Conservation (phyloP, 2,329 filamentous ascomycete species). For the Tolypocladium amazonense region DNA sequence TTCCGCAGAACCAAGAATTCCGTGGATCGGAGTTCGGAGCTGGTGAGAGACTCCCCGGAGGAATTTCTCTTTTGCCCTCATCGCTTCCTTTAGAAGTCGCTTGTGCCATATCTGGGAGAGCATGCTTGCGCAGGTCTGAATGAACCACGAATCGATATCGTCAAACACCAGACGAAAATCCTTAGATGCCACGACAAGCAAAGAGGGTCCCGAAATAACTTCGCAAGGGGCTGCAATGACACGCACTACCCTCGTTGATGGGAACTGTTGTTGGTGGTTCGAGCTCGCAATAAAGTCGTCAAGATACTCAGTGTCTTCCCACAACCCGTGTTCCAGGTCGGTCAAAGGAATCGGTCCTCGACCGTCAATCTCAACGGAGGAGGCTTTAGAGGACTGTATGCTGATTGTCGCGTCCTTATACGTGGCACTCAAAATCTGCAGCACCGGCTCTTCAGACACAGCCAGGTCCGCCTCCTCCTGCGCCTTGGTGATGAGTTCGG, state of each 20-base stretch:
- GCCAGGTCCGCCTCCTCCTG: not conserved
- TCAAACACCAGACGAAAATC: not conserved
- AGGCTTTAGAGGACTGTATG: not conserved
- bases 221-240: not conserved
- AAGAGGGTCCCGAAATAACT: not conserved
- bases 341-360: not conserved
- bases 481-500: not conserved
- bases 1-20: not conserved
- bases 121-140: not conserved
- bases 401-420: not conserved
- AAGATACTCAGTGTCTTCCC: not conserved
- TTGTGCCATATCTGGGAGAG: not conserved
- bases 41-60: not conserved
- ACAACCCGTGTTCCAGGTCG: not conserved
- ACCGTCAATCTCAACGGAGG: not conserved
- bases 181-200: not conserved
- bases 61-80: not conserved
- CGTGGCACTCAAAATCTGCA: not conserved
- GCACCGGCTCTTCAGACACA: not conserved
- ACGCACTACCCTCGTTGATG: not conserved
- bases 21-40: not conserved
- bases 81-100: not conserved
- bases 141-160: not conserved
- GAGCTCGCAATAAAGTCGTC: not conserved
- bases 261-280: not conserved